Percentiles rank a stretch among this genome's conserved stretches.
Conservation (phyloP, 352 stramenopile species). For the Globisporangium carolinianum region DNA sequence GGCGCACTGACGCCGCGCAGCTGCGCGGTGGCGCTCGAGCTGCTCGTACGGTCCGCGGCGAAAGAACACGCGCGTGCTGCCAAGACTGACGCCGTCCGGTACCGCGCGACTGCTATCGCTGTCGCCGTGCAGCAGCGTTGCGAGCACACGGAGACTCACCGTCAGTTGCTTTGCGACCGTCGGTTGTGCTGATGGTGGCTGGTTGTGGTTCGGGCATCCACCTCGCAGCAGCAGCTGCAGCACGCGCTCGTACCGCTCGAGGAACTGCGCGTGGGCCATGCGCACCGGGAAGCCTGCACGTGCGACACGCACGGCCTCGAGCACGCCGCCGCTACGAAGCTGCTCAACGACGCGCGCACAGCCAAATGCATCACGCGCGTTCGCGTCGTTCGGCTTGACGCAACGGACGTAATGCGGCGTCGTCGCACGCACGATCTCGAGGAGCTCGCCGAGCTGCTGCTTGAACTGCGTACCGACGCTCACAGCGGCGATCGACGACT, state of each 20-base stretch:
- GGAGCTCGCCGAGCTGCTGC: conserved; percentile 91
- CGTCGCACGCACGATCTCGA: conserved; percentile 91
- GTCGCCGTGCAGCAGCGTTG: conserved; percentile 13
- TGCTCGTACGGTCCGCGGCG: conserved; percentile 91
- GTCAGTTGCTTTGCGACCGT: conserved; percentile 14
- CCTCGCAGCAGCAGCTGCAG: conserved; percentile 8
- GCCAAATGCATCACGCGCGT: conserved; percentile 68
- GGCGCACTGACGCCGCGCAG: conserved; percentile 23
- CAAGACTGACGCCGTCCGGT: conserved; percentile 60
- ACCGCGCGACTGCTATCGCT: conserved; percentile 6
- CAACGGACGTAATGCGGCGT: conserved; percentile 98
- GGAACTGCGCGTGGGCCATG: conserved; percentile 72
- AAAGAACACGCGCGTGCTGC: conserved; percentile 93
- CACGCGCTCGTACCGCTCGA: conserved; percentile 56
- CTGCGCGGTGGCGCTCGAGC: conserved; percentile 67
- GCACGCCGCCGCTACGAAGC: conserved; percentile 76
- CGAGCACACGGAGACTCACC: conserved; percentile 24
- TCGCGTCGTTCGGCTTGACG: conserved; percentile 97
- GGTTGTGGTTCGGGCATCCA: too few relatives aligned
- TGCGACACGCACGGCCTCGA: conserved; percentile 84
- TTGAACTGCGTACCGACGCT: conserved; percentile 91
- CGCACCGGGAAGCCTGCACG: conserved; percentile 81
- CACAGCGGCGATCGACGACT: conserved; percentile 56
- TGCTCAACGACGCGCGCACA: conserved; percentile 73
- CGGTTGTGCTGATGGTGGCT: neutral